Evolutionary conservation across 495 filamentous ascomycete genomes (phyloP), one percentile per base, ranked within the genome.

Genomic region (Amphirosellinia nigrospora): DNA sequence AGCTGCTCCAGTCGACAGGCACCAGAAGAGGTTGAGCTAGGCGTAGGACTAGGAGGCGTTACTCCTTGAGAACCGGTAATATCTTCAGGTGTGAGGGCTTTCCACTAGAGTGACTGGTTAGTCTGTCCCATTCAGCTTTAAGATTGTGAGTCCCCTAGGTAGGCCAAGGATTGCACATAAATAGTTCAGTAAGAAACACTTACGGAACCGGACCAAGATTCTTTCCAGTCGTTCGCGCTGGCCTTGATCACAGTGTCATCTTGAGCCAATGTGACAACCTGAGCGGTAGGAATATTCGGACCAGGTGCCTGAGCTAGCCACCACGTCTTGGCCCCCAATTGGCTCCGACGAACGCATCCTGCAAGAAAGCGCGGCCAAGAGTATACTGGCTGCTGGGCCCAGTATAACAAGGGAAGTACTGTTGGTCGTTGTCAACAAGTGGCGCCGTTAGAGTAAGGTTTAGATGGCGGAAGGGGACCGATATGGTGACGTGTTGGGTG

Each of bases 311-410:
- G 85, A 6, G 83, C 85, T 21, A 87, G 74, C 73, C 82, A 87
- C 79, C 80, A 86, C 15, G 70, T 79, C 10, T 81, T 80, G n/a
- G 72, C 39, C 68, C 75, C 80, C 82, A 87, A 75, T 88, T 87
- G 7, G 82, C 80, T 19, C 84, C 86, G 0, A 88, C 68, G 66
- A 89, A 88, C 7, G 86, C 84, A 30, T 85, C 86, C 71, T 90
- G 87, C 15, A 89, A 71, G 64, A 90, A 89, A 2, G 86, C 81
- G 30, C 88, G 80, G 1, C 86, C 87, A 39, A 89, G 82, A 10
- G 71, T 72, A 48, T 79, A 86, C 6, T 30, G 45, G 26, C 69
- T 69, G 26, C 71, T 55, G 1, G 55, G 41, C 30, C 77, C 77
- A 0, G 80, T 79, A 41, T 79, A 76, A 62, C 86, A 88, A 21